Percentiles rank a stretch among this genome's conserved stretches.
Conservation (phyloP, 768 basidiomycete genomes). For the Auriscalpium vulgare region DNA sequence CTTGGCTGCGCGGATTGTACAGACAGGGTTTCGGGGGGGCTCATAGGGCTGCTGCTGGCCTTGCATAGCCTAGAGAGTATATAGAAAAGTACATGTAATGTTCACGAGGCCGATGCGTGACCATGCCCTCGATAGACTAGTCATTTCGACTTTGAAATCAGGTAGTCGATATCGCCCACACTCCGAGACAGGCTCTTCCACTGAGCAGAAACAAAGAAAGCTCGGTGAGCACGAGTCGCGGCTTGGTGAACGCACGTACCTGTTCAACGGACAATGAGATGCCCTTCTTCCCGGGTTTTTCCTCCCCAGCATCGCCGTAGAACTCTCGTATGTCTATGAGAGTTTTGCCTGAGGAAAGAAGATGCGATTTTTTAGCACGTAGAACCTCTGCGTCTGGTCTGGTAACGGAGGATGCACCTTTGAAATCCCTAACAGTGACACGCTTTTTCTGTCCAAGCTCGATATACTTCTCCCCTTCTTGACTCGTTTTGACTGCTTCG, state of each 20-base stretch:
- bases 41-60: constrained; percentile 62
- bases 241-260: constrained; percentile 31
- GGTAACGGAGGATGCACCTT: constrained; percentile 24
- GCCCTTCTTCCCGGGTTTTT: constrained; percentile 78
- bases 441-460: constrained; percentile 70
- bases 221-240: neutral
- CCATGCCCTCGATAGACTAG: constrained; percentile 28
- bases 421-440: constrained; percentile 45
- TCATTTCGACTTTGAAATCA: constrained; percentile 3
- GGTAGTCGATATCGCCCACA: neutral
- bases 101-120: neutral
- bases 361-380: constrained; percentile 10
- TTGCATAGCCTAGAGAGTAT: constrained; percentile 25
- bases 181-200: constrained; percentile 9
- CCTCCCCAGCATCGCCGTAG: constrained; percentile 42
- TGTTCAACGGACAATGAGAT: constrained; percentile 61
- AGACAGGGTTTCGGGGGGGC: constrained; percentile 57
- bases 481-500: neutral
- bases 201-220: constrained; percentile 29
- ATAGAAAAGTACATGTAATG: constrained; percentile 12
- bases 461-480: constrained; percentile 45
- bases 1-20: constrained; percentile 62
- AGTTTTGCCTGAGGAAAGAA: constrained; percentile 32
- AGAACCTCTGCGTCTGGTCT: constrained; percentile 14
- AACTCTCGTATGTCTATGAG: constrained; percentile 73